Conservation (phyloP, 1,284 basidiomycete genomes). For the Irpex lacteus region DNA sequence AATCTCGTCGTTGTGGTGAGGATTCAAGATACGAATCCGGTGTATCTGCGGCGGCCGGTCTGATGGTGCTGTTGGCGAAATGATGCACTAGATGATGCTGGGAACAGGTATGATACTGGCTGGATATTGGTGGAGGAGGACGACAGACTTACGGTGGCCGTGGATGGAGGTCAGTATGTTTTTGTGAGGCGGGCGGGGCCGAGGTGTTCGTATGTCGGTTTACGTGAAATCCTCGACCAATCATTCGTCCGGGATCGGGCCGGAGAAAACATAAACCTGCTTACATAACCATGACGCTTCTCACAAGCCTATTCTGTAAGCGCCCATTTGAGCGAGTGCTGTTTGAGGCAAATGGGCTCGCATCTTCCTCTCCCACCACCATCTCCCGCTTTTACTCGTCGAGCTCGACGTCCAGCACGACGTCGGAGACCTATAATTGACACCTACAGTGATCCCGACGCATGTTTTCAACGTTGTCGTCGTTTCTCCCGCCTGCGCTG, state of each 20-base stretch:
- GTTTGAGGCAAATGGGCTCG: not conserved
- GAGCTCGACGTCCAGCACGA: not conserved
- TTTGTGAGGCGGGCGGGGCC: not conserved
- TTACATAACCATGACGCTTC: not conserved
- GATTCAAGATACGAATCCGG: not conserved
- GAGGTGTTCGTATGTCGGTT: not conserved
- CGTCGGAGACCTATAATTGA: not conserved
- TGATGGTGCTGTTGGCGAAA: not conserved
- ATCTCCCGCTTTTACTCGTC: not conserved
- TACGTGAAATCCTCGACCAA: not conserved
- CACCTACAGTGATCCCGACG: not conserved
- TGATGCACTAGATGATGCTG: not conserved
- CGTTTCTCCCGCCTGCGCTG: conserved; percentile 57
- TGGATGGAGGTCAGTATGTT: not conserved
- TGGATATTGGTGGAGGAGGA: not conserved
- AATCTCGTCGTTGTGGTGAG: not conserved
- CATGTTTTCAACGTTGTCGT: conserved; percentile 65
- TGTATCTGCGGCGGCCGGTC: not conserved
- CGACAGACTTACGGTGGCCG: not conserved
- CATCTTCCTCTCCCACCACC: conserved; percentile 1
- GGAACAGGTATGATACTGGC: not conserved
- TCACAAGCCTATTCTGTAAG: not conserved
- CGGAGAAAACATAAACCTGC: not conserved
- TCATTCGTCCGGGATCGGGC: not conserved
- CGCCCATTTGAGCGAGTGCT: not conserved